Conservation (phyloP, 495 filamentous ascomycete species). For the Hypomontagnella monticulosa region DNA sequence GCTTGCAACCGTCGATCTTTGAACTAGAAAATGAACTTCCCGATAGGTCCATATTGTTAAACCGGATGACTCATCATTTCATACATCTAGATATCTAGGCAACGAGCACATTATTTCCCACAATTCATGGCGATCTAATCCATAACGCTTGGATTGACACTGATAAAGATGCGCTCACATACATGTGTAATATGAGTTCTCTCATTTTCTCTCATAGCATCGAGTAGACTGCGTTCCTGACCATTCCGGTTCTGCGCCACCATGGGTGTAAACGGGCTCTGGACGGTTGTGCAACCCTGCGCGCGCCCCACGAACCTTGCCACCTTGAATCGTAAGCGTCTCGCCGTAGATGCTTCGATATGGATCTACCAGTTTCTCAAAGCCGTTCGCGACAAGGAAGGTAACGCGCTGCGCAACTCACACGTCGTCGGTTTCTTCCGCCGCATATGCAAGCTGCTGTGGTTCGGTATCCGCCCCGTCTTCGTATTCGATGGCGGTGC, state of each 20-base stretch:
- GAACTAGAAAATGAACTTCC: too few species aligned
- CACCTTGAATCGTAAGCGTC: constrained; percentile 91
- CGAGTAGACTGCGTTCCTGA: constrained; percentile 17
- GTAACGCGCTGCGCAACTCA: constrained; percentile 92
- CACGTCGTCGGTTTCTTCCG: constrained; percentile 98
- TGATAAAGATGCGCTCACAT: constrained; percentile 7
- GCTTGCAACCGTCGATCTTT: too few species aligned
- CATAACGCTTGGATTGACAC: neutral
- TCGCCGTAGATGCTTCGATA: constrained; percentile 97
- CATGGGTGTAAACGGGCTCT: constrained; percentile 98
- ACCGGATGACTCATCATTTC: neutral
- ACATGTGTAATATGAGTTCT: constrained; percentile 14
- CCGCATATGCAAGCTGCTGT: constrained; percentile 95
- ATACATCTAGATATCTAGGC: neutral
- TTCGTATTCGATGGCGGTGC: constrained; percentile 99
- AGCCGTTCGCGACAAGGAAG: constrained; percentile 97
- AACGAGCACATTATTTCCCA: neutral
- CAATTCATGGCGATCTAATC: neutral
- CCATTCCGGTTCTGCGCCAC: constrained; percentile 11
- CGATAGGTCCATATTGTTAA: too few species aligned
- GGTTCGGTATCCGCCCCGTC: constrained; percentile 94
- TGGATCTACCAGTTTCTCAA: constrained; percentile 99
- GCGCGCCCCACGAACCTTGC: constrained; percentile 92
- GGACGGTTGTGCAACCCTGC: constrained; percentile 92
- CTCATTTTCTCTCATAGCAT: constrained; percentile 5